Base-by-base conservation (phyloP, 1,284 basidiomycete species). In the Leccinum fuscescens region DNA sequence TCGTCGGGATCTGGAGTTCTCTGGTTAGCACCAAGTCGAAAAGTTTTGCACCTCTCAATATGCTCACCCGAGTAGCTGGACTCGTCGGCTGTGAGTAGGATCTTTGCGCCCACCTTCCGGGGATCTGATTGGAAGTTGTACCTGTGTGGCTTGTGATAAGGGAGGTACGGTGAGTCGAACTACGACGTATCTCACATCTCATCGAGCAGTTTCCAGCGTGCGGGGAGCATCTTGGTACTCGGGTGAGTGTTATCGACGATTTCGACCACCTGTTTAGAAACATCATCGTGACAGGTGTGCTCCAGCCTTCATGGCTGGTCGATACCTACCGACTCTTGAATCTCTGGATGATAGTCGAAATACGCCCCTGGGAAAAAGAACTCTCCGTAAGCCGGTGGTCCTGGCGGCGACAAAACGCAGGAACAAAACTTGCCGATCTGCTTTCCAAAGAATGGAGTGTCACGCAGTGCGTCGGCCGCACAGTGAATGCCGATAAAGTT, bases 51-150 rank as follows among this genome's bases (percentile, higher is more conserved):
- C 20, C 1, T 31, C 3, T 3, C 5, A 4, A 27, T 24, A 59
- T n/a, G 31, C 57, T 62, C 60, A 69, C 73, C 74, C 17, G 53
- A 55, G 57, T 24, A 24, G 1, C 24, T 24, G 24, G 24, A 24
- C 24, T 24, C 24, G 24, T 72, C 73, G 0, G 85, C 86, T 0
- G 80, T 80, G 6, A 89, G 72, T 1, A 87, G 62, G 5, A 89
- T 78, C 6, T 78, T 74, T 11, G 83, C 85, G 7, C 85, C 85
- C 4, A 75, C 60, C 79, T 70, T 71, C 29, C 88, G 78, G 6
- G 88, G 88, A 68, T 90, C 84, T 3, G 82, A 84, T 65, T 83
- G 79, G 74, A 86, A 89, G 68, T 86, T 82, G 70, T 90, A 90
- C 76, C 82, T 83, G 50, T 27, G 12, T 22, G 20, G 20, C 17